Percentiles rank a stretch among this genome's conserved stretches.
These are phyloP conservation scores for Prunus fruticosa DNA, from an alignment of 306 rosid genomes.

Conservation along the genomic window DNA sequence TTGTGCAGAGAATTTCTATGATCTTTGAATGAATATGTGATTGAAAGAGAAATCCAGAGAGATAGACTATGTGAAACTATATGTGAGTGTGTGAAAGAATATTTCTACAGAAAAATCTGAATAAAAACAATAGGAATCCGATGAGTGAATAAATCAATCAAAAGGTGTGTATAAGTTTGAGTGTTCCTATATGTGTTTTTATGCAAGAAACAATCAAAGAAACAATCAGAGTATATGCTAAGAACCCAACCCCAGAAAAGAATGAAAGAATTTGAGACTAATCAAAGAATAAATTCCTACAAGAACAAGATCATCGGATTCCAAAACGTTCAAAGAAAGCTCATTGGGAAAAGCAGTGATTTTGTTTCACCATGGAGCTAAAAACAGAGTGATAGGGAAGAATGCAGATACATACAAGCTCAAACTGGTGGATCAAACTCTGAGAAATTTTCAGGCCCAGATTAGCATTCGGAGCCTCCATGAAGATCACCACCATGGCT, in stretches of 20 bases:
- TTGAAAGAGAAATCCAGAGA: slow-evolving; percentile 36
- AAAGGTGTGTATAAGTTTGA: slow-evolving; percentile 35
- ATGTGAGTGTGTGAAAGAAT: slow-evolving; percentile 58
- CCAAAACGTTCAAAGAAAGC: slow-evolving; percentile 61
- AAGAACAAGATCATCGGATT: slow-evolving; percentile 94
- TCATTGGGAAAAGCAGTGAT: slow-evolving; percentile 44
- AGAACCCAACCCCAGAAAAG: slow-evolving; percentile 46
- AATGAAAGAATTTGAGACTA: slow-evolving; percentile 70
- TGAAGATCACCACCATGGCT: slow-evolving; percentile 45
- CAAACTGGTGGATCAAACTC: slow-evolving; percentile 43
- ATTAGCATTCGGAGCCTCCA: slow-evolving; percentile 54
- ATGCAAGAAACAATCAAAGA: slow-evolving; percentile 31
- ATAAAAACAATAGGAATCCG: slow-evolving; percentile 69
- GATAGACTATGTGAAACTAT: slow-evolving; percentile 27
- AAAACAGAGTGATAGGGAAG: slow-evolving; percentile 25
- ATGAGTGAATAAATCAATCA: slow-evolving; percentile 56
- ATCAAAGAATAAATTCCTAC: slow-evolving; percentile 35
- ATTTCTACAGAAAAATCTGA: background rate
- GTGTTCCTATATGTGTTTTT: slow-evolving; percentile 59
- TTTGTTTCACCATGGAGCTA: slow-evolving; percentile 28
- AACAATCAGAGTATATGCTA: slow-evolving; percentile 28
- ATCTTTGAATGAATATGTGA: slow-evolving; percentile 17
- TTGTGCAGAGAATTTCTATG: slow-evolving; percentile 2
- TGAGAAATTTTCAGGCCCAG: slow-evolving; percentile 53
- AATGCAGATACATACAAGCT: slow-evolving; percentile 63